A percentile compares a stretch with the other conserved stretches of the same genome.
Evolutionary conservation across 1,139 yeast genomes (phyloP).

Genomic region (Blastobotrys apis): DNA sequence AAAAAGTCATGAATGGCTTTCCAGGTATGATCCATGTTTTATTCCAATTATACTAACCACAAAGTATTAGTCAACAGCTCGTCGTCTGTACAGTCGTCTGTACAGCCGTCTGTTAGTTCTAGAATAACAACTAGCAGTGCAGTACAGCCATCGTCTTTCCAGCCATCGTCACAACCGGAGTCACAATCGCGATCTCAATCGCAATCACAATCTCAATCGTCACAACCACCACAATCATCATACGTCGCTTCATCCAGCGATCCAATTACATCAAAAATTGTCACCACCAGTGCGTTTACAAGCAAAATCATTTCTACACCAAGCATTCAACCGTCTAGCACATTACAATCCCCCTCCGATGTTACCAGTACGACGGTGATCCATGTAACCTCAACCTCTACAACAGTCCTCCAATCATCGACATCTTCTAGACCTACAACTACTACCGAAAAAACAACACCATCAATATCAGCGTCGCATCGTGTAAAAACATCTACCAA

Average conservation of each 20-base stretch:
- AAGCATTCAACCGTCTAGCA: too few species aligned
- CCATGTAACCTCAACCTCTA: conserved; percentile 4
- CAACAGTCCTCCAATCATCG: conserved; percentile 2
- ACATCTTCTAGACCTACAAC: background rate
- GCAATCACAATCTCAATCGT: background rate
- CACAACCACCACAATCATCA: background rate
- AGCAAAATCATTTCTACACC: too few species aligned
- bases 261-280: background rate
- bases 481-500: background rate
- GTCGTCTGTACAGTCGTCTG: too few species aligned
- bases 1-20: too few species aligned
- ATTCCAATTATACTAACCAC: too few species aligned
- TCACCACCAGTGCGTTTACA: too few species aligned
- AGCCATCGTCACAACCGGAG: background rate
- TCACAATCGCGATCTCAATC: background rate
- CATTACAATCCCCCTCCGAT: too few species aligned
- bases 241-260: background rate
- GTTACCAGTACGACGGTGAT: conserved; percentile 4
- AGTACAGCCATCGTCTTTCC: background rate
- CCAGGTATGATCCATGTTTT: too few species aligned
- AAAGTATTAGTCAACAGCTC: too few species aligned
- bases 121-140: background rate
- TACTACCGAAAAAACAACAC: background rate
- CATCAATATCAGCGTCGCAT: background rate
- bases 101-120: background rate